These are phyloP conservation scores for Chrysosphaeria jannelii DNA, from an alignment of 2,329 filamentous ascomycete genomes.

Conservation along the genomic window DNA sequence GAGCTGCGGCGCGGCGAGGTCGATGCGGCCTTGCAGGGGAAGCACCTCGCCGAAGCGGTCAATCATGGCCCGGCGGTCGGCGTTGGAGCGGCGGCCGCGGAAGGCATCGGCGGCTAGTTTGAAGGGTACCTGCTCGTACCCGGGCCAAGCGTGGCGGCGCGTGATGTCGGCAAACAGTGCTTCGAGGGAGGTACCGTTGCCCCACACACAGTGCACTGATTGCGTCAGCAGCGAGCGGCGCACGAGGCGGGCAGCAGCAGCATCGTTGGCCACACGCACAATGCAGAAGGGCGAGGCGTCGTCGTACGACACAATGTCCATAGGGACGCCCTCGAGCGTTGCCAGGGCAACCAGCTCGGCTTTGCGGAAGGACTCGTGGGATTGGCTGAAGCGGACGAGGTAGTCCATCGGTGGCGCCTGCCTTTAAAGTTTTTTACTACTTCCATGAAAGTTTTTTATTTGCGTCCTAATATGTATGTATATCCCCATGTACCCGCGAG, in stretches of 20 bases:
- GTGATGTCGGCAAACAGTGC: constrained; percentile 34
- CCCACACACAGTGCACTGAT: constrained; percentile 77
- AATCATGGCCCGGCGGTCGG: constrained; percentile 43
- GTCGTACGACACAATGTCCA: constrained; percentile 49
- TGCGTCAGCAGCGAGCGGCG: constrained; percentile 54
- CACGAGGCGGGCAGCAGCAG: constrained; percentile 35
- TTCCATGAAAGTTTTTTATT: not conserved
- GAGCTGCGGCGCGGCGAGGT: constrained; percentile 41
- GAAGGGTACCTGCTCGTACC: constrained; percentile 38
- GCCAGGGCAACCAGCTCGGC: constrained; percentile 65
- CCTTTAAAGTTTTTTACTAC: not conserved
- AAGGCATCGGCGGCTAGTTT: constrained; percentile 67
- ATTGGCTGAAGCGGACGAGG: constrained; percentile 66
- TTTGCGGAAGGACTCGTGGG: constrained; percentile 68
- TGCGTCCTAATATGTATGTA: constrained; percentile 1
- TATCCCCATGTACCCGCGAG: not conserved
- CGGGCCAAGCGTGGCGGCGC: constrained; percentile 30
- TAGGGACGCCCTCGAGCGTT: constrained; percentile 28
- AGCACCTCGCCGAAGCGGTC: constrained; percentile 47
- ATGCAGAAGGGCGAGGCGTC: constrained; percentile 59
- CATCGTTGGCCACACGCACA: constrained; percentile 32
- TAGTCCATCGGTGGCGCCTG: constrained; percentile 28
- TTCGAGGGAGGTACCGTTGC: constrained; percentile 32
- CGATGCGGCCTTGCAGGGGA: constrained; percentile 46
- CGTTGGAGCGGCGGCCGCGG: constrained; percentile 34